Base-by-base conservation (phyloP, 2,329 filamentous ascomycete genomes). In the Lasiodiplodia theobromae region DNA sequence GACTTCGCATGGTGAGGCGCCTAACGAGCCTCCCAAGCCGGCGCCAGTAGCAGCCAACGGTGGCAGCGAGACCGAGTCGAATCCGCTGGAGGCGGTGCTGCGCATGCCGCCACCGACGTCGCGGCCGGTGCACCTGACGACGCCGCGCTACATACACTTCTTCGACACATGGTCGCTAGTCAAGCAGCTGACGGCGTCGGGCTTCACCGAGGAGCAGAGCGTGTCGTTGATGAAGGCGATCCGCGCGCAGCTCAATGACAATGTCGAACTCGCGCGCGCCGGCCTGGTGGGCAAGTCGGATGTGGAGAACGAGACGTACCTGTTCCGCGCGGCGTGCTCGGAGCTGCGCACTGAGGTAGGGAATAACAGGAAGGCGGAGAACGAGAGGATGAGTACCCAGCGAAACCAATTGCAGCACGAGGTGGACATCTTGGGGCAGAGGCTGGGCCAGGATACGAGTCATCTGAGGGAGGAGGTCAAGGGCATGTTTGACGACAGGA, bases 161-260 rank as follows among this genome's bases (percentile, higher is more conserved):
- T 99, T 99, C 80, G 95, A 99, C 81, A 97, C 91, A 28, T 99
- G 96, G 80, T 90, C 89, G 16, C 87, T 98, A 5, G 96, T 98
- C 18, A 91, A 91, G 75, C 89, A 93, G 74, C 88, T 99, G 18
- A 86, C 89, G 21, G 82, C 82, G 0, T 89, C 89, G 14, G 91
- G 91, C 0, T 97, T 94, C 80, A 88, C 87, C 1, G 84, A 87
- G 54, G 86, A 85, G 0, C 95, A 97, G 79, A 89, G 93, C 31
- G 89, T 94, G 63, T 93, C 90, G 6, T 85, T 93, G 64, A 99
- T 99, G 96, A 98, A 98, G 83, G 93, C 91, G 6, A 89, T 98
- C 68, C 89, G 95, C 25, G 86, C 86, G 3, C 85, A 96, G 62
- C 82, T 99, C 16, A 89, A 91, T 11, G 84, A 89, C 23, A 96